A percentile compares a stretch with the other conserved stretches of the same genome.
These are phyloP conservation scores for Phaffia rhodozyma DNA, from an alignment of 1,284 basidiomycete genomes.

Conservation along the genomic window DNA sequence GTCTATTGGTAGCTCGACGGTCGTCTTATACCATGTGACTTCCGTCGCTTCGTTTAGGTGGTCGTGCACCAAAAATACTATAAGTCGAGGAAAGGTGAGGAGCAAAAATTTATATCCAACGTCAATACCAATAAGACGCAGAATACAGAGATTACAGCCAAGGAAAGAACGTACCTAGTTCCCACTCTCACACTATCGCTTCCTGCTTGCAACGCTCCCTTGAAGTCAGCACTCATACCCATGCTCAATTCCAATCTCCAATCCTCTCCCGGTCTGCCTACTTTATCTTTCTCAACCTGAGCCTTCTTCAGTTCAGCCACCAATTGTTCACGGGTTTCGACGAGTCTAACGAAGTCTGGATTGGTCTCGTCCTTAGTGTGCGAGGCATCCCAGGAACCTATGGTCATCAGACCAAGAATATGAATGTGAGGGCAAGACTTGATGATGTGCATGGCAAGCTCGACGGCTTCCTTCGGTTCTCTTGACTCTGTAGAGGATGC, in stretches of 20 bases:
- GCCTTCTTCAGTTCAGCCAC: conserved; percentile 38
- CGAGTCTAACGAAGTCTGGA: conserved; percentile 66
- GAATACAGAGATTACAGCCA: too few species aligned
- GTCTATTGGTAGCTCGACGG: too few species aligned
- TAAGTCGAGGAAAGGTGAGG: too few species aligned
- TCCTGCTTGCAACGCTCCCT: conserved; percentile 68
- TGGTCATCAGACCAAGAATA: conserved; percentile 88
- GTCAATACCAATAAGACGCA: too few species aligned
- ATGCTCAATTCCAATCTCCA: conserved; percentile 71
- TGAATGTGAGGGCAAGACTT: conserved; percentile 58
- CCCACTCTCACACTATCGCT: conserved; percentile 85
- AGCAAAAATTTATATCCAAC: too few species aligned
- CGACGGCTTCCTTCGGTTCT: conserved; percentile 35
- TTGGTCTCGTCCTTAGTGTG: conserved; percentile 52
- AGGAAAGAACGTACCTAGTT: conserved; percentile 40
- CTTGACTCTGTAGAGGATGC: conserved; percentile 36
- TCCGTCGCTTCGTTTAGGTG: too few species aligned
- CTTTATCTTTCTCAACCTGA: conserved; percentile 27
- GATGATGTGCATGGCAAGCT: conserved; percentile 62
- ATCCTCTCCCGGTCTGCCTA: conserved; percentile 32
- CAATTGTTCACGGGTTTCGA: conserved; percentile 50
- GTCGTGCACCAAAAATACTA: too few species aligned
- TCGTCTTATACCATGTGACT: too few species aligned
- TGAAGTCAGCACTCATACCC: conserved; percentile 97
- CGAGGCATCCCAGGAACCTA: conserved; percentile 68